These are phyloP conservation scores for Helianthus tuberosus DNA, from an alignment of 129 eudicot genomes.

Conservation along the genomic window DNA sequence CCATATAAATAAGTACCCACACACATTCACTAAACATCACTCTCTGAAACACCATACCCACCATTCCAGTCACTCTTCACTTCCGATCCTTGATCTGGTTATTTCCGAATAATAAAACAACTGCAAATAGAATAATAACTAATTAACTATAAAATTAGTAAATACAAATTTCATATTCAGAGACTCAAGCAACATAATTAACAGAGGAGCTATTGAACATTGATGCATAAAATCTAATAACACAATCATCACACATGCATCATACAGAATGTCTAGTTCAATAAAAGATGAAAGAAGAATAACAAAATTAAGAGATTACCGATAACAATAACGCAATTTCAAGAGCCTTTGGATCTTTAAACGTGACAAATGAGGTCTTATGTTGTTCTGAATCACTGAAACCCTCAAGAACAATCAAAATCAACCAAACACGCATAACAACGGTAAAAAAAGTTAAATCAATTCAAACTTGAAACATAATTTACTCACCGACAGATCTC, in stretches of 20 bases:
- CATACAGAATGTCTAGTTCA: conserved; percentile 10
- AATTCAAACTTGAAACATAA: conserved; percentile 8
- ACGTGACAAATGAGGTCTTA: conserved; percentile 84
- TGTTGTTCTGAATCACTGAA: conserved; percentile 69
- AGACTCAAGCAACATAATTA: not conserved
- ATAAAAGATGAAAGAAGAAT: not conserved
- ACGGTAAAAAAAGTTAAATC: not conserved
- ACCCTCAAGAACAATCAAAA: conserved; percentile 5
- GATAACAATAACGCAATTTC: conserved; percentile 90
- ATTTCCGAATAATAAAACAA: too few species aligned
- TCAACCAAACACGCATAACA: conserved; percentile 3
- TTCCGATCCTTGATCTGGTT: too few species aligned
- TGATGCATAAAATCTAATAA: not conserved
- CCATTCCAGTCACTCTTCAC: too few species aligned
- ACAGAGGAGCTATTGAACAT: not conserved
- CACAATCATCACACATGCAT: not conserved
- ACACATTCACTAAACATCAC: too few species aligned
- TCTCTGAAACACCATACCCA: too few species aligned
- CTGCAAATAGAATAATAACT: not conserved
- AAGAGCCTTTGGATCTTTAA: conserved; percentile 88
- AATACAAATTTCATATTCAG: not conserved
- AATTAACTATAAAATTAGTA: not conserved
- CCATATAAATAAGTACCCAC: too few species aligned
- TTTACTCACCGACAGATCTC: conserved; percentile 74
- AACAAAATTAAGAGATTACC: conserved; percentile 42